Evolutionary conservation across 345 rosid species (phyloP).

Genomic region (Excoecaria cochinchinensis): DNA sequence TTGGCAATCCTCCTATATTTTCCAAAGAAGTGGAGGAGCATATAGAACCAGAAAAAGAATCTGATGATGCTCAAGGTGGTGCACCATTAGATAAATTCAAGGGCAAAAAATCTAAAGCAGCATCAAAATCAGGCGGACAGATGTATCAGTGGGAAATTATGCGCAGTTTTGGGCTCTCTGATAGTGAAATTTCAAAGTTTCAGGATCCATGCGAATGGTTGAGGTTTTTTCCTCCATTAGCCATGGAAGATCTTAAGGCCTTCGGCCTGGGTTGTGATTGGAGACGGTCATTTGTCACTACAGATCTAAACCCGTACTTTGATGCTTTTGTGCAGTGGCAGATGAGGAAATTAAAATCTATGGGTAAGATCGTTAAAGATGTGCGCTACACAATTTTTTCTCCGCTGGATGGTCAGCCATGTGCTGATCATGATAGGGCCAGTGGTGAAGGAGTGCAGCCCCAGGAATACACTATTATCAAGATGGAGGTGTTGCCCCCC

Average conservation of each 20-base stretch:
- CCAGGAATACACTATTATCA: constrained; percentile 86
- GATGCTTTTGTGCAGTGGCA: constrained; percentile 91
- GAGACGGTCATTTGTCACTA: constrained; percentile 87
- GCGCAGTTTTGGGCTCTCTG: constrained; percentile 83
- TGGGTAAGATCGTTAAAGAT: constrained; percentile 90
- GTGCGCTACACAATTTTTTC: constrained; percentile 77
- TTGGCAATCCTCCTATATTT: constrained; percentile 77
- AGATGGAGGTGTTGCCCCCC: constrained; percentile 79
- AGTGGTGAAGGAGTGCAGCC: constrained; percentile 94
- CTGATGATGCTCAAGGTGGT: constrained; percentile 37
- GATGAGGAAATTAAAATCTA: constrained; percentile 77
- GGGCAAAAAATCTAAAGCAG: constrained; percentile 86
- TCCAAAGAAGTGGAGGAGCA: constrained; percentile 40
- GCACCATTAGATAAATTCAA: constrained; percentile 54
- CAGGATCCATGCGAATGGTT: constrained; percentile 82
- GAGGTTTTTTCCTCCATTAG: constrained; percentile 71
- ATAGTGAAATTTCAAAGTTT: constrained; percentile 62
- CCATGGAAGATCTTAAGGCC: constrained; percentile 73
- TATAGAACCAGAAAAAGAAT: constrained; percentile 24
- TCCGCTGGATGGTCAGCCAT: constrained; percentile 93
- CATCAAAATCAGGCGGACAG: constrained; percentile 80
- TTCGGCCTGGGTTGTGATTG: constrained; percentile 95
- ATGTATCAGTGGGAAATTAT: constrained; percentile 90
- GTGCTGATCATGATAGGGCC: constrained; percentile 96
- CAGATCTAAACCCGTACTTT: constrained; percentile 72